These are phyloP conservation scores for Ceratocystis cubensis DNA, from an alignment of 2,329 filamentous ascomycete species.

Conservation along the genomic window DNA sequence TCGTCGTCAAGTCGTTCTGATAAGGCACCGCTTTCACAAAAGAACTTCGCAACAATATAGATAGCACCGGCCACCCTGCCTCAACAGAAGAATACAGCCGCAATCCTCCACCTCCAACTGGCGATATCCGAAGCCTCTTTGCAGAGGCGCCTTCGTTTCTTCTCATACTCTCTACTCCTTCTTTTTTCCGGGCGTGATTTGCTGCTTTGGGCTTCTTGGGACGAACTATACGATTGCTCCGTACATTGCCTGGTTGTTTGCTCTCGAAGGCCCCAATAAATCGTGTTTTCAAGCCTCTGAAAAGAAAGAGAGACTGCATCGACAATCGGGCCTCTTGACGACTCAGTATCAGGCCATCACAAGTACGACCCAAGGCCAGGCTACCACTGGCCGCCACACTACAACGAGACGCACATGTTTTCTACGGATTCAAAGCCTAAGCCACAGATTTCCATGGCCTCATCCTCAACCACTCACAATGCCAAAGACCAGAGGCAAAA, in stretches of 20 bases:
- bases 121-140: conserved; percentile 1
- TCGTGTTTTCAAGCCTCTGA: no score
- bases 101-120: not conserved
- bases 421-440: not conserved
- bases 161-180: not conserved
- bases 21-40: not conserved
- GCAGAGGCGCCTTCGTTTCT: not conserved
- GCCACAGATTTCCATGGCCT: conserved; percentile 12
- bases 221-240: no score
- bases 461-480: conserved; percentile 11
- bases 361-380: not conserved
- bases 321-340: no score
- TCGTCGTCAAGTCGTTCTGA: no score
- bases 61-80: not conserved
- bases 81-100: not conserved
- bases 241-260: no score
- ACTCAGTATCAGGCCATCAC: not conserved
- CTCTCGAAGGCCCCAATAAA: no score
- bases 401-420: not conserved
- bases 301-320: no score
- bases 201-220: not conserved
- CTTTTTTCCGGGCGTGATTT: not conserved
- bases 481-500: conserved; percentile 12
- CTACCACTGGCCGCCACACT: not conserved
- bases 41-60: not conserved